Evolutionary conservation across 2,329 filamentous ascomycete genomes (phyloP).

Genomic region (Sporothrix luriei): DNA sequence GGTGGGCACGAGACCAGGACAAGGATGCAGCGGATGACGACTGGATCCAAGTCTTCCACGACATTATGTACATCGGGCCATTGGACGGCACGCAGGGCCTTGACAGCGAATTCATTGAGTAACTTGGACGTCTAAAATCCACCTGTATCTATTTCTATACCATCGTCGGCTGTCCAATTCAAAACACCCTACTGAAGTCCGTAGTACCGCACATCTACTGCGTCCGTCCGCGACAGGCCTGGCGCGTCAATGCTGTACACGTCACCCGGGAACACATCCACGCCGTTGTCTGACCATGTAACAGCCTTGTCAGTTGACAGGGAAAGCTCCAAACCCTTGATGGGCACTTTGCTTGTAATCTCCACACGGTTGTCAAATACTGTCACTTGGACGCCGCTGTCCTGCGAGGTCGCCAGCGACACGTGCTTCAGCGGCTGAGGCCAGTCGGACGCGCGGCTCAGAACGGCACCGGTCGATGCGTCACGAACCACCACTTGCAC

Average conservation of each 20-base stretch:
- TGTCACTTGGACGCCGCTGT: conserved; percentile 42
- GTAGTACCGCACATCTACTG: background rate
- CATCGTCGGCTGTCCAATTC: background rate
- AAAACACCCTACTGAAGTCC: background rate
- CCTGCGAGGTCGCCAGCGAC: conserved; percentile 51
- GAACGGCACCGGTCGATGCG: conserved; percentile 37
- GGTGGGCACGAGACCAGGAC: conserved; percentile 37
- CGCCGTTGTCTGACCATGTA: conserved; percentile 64
- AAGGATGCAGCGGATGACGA: background rate
- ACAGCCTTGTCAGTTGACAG: conserved; percentile 47
- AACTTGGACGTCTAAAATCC: background rate
- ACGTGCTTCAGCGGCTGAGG: conserved; percentile 72
- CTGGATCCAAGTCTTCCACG: conserved; percentile 39
- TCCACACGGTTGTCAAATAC: conserved; percentile 35
- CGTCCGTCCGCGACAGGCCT: background rate
- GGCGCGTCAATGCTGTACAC: conserved; percentile 29
- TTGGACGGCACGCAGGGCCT: conserved; percentile 39
- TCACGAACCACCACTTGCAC: conserved; percentile 54
- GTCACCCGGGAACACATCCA: conserved; percentile 70
- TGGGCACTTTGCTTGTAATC: conserved; percentile 52
- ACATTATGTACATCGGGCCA: conserved; percentile 40
- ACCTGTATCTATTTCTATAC: background rate
- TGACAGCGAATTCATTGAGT: conserved; percentile 11
- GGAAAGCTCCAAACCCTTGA: conserved; percentile 65
- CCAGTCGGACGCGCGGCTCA: conserved; percentile 68